phyloP scores from a whole-genome alignment of 148 eudicot genomes.

The Chenopodium berlandieri region DNA sequence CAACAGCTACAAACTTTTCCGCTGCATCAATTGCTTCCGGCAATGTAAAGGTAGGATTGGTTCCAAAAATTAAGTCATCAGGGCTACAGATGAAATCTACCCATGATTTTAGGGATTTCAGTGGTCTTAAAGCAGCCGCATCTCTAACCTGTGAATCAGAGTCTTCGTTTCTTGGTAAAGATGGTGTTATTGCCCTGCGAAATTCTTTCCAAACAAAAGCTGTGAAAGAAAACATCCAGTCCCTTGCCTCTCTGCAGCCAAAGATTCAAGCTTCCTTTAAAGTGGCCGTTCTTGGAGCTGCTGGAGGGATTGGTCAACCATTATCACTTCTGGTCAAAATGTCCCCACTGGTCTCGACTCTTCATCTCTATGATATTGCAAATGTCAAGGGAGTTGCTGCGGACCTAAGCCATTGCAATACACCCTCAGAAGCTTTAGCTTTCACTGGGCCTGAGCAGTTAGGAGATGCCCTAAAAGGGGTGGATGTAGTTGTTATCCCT shows the following conservation, averaged over 20 bases:
- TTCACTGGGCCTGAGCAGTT: conserved; percentile 75
- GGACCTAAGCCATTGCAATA: conserved; percentile 92
- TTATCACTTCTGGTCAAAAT: conserved; percentile 75
- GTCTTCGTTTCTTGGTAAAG: conserved; percentile 29
- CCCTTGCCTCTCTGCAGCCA: conserved; percentile 20
- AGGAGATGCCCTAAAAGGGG: conserved; percentile 55
- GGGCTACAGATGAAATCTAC: conserved; percentile 23
- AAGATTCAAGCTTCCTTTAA: conserved; percentile 38
- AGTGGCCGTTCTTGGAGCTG: conserved; percentile 92
- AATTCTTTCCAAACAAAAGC: conserved; percentile 28
- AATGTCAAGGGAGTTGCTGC: conserved; percentile 95
- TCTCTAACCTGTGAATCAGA: conserved; percentile 24
- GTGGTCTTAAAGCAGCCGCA: conserved; percentile 34
- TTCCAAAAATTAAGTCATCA: conserved; percentile 19
- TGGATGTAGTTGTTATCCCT: conserved; percentile 81
- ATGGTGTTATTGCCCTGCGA: conserved; percentile 19
- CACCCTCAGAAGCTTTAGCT: conserved; percentile 66
- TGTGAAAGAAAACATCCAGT: conserved; percentile 10
- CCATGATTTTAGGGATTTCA: conserved; percentile 25
- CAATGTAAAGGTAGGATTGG: conserved; percentile 27
- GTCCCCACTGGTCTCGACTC: conserved; percentile 76
- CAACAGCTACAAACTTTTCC: conserved; percentile 28
- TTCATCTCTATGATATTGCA: conserved; percentile 84
- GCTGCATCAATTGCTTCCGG: conserved; percentile 19
- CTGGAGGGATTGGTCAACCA: conserved; percentile 89